Base-by-base conservation (phyloP, 768 basidiomycete genomes). In the Leccinum olivaceopallidum region DNA sequence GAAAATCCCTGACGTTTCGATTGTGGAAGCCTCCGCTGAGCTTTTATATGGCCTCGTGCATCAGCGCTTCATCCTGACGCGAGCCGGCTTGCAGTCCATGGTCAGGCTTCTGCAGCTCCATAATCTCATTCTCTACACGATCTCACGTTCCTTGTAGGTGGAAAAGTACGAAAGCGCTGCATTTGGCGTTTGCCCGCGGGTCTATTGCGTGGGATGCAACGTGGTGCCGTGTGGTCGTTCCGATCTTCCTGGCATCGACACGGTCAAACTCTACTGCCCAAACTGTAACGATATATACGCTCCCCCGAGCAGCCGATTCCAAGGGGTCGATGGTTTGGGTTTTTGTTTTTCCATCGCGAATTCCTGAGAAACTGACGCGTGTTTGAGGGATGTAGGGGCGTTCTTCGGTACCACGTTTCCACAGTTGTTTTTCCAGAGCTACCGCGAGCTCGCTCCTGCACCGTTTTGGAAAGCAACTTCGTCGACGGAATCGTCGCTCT, bases 371-470 rank as follows among this genome's bases (percentile, higher is more conserved):
- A 51, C 63, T 57, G 60, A 67, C 30, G 58, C 52, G 53, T 24
- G 63, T 65, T 63, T 42, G 64, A 67, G 59, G 63, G 63, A 65
- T 61, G 37, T 63, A 98, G 95, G 96, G 63, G 97, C 97, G 12
- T 99, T 98, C 79, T 99, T 99, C 78, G 97, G 97, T 22, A 98
- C 96, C 0, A 98, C 96, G n/a, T 99, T 99, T 74, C 82, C 95
- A 2, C 95, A 98, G 69, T 82, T 99, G 26, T 96, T 98, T 79
- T 98, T 98, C 83, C 95, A 98, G 72, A 95, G 92, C 63, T 98
- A 96, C 78, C 91, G 92, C 26, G 94, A 96, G 72, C 84, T 95
- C n/a, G 87, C 93, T 9, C 92, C 95, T 0, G 92, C 94, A 26
- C 94, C 95, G 2, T 98, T 94, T 78, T 95, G 86, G 85, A 92